phyloP scores from a whole-genome alignment of 139 green algal genomes.

The Protoeuglena noctilucae region DNA sequence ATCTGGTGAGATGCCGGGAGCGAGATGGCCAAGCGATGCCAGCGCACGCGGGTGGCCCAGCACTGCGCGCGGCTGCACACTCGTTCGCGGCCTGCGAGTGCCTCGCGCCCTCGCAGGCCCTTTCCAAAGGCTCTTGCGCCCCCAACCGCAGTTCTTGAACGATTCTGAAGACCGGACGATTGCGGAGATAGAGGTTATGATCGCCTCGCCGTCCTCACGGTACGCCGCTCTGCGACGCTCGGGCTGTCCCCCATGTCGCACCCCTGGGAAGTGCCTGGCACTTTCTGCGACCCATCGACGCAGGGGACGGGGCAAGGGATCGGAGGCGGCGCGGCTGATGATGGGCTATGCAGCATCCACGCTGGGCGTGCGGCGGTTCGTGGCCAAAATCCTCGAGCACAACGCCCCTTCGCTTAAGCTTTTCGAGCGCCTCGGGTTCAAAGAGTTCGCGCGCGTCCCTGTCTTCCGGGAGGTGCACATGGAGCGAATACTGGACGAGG shows the following conservation, averaged over 20 bases:
- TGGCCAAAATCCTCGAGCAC: constrained; percentile 3
- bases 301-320: constrained; percentile 1
- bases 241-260: too few relatives aligned
- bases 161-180: neutral
- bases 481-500: too few relatives aligned
- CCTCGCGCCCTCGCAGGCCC: neutral
- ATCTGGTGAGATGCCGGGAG: constrained; percentile 5
- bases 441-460: too few relatives aligned
- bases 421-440: neutral
- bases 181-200: constrained; percentile 13
- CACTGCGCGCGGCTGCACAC: neutral
- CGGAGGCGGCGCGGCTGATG: constrained; percentile 9
- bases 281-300: neutral
- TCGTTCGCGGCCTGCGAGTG: neutral
- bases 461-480: too few relatives aligned
- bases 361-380: neutral
- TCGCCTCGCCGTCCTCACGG: too few relatives aligned
- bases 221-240: too few relatives aligned
- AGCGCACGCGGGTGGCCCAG: too few relatives aligned
- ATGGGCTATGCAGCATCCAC: constrained; percentile 1
- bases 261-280: too few relatives aligned
- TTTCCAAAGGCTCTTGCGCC: neutral
- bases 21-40: too few relatives aligned
- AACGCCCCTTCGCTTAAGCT: constrained; percentile 5
- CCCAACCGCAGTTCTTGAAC: neutral